phyloP scores from a whole-genome alignment of 192 early-diverging fungal genomes.

The Umbelopsis vinacea region DNA sequence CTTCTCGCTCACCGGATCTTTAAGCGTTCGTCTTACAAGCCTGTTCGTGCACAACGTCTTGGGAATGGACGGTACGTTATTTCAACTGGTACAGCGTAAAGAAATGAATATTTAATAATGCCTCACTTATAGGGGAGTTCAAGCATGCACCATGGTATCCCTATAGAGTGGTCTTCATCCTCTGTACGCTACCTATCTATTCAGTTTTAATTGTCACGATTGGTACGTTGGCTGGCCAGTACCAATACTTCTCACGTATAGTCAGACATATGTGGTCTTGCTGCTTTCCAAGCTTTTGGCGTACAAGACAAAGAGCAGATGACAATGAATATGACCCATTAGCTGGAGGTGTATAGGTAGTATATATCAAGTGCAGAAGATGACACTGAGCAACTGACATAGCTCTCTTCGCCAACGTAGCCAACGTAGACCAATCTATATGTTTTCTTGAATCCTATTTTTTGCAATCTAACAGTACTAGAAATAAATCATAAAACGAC shows the following conservation, averaged over 20 bases:
- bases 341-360: neutral
- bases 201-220: constrained; percentile 14
- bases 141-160: constrained; percentile 12
- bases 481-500: no score
- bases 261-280: constrained; percentile 19
- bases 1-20: constrained; percentile 13
- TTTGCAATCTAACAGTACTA: no score
- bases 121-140: neutral
- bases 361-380: no score
- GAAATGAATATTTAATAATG: neutral
- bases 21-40: constrained; percentile 18
- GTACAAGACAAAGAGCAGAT: neutral
- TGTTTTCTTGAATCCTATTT: no score
- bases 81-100: no score
- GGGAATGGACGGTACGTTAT: constrained; percentile 4
- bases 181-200: constrained; percentile 17
- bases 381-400: no score
- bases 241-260: constrained; percentile 17
- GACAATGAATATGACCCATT: neutral
- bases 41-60: constrained; percentile 5
- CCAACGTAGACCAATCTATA: no score
- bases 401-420: no score
- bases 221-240: constrained; percentile 16
- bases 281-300: neutral
- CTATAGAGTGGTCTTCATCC: constrained; percentile 21